phyloP scores from a whole-genome alignment of 2,329 filamentous ascomycete species.

The Escovopsis sp. region DNA sequence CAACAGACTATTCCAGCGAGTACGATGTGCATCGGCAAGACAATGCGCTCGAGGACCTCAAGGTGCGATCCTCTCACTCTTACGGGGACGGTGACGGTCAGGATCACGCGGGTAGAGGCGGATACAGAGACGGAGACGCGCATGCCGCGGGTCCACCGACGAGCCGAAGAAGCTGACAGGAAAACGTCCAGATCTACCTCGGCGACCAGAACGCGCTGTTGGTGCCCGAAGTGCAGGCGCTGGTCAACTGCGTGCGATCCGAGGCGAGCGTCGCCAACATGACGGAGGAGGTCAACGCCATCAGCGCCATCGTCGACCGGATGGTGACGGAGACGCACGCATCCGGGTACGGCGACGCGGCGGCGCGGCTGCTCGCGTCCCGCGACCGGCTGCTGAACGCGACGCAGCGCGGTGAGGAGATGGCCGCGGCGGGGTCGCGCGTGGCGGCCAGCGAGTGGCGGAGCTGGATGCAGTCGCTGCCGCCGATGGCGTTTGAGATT shows the following conservation, averaged over 20 bases:
- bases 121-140: too few species aligned
- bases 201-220: slow-evolving; percentile 70
- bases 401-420: slow-evolving; percentile 42
- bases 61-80: slow-evolving; percentile 16
- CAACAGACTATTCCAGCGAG: slow-evolving; percentile 19
- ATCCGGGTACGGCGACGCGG: slow-evolving; percentile 34
- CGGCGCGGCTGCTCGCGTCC: slow-evolving; percentile 44
- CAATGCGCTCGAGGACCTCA: slow-evolving; percentile 33
- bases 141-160: too few species aligned
- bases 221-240: slow-evolving; percentile 66
- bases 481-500: slow-evolving; percentile 76
- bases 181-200: slow-evolving; percentile 50
- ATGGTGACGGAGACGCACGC: slow-evolving; percentile 52
- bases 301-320: slow-evolving; percentile 53
- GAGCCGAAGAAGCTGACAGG: too few species aligned
- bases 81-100: too few species aligned
- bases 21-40: slow-evolving; percentile 23
- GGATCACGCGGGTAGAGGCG: slow-evolving; percentile 5
- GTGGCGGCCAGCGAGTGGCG: slow-evolving; percentile 41
- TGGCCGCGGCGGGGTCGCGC: slow-evolving; percentile 32
- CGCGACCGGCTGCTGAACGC: slow-evolving; percentile 50
- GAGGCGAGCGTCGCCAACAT: slow-evolving; percentile 50
- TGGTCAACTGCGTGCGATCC: slow-evolving; percentile 56
- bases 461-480: slow-evolving; percentile 54
- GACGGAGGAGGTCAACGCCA: slow-evolving; percentile 52